Conservation (phyloP, 192 early-diverging fungal genomes). For the Coemansia sp. region DNA sequence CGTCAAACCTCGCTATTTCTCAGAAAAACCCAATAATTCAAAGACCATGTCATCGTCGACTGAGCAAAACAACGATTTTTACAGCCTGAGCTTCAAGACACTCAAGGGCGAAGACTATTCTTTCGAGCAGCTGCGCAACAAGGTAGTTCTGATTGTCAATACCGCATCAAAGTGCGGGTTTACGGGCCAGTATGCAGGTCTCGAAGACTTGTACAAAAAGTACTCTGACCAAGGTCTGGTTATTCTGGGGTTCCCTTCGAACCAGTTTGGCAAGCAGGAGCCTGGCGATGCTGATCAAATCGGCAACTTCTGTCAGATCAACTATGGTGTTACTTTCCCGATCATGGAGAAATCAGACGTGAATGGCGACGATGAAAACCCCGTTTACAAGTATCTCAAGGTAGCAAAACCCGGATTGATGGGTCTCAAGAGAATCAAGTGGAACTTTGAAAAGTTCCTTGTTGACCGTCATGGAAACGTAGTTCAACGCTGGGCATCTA, state of each 20-base stretch:
- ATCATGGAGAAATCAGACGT: conserved; percentile 87
- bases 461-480: conserved; percentile 68
- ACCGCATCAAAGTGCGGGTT: conserved; percentile 91
- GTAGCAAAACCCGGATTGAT: conserved; percentile 54
- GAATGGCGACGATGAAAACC: conserved; percentile 68
- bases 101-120: conserved; percentile 57
- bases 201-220: conserved; percentile 69
- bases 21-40: not conserved
- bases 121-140: conserved; percentile 64
- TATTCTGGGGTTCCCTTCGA: conserved; percentile 89
- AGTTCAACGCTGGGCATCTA: conserved; percentile 66
- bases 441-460: conserved; percentile 89
- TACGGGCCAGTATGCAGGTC: conserved; percentile 74
- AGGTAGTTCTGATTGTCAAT: conserved; percentile 86
- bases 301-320: conserved; percentile 61
- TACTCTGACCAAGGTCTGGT: conserved; percentile 73
- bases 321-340: conserved; percentile 84
- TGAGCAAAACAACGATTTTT: conserved; percentile 52
- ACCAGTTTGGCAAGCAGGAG: conserved; percentile 82
- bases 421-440: conserved; percentile 67
- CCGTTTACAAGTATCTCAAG: conserved; percentile 70
- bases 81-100: conserved; percentile 56
- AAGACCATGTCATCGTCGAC: not conserved
- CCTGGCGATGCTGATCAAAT: conserved; percentile 53
- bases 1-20: not conserved